Evolutionary conservation across 225 moss, liverwort and hornwort species (phyloP).

Genomic region (Pleurozium schreberi): DNA sequence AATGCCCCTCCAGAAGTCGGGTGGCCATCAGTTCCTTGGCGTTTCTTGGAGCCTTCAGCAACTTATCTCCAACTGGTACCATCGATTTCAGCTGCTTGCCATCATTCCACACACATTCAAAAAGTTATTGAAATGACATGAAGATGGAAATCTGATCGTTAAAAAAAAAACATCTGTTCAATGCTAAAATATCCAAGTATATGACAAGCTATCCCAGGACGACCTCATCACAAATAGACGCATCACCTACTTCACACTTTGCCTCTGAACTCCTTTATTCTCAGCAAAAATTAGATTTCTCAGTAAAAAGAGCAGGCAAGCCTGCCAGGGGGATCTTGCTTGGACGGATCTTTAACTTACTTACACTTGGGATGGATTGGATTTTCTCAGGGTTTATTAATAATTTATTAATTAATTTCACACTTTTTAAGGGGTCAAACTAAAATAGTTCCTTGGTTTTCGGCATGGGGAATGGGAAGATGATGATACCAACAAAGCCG

Average conservation of each 20-base stretch:
- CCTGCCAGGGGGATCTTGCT: no score
- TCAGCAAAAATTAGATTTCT: neutral
- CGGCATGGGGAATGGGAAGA: no score
- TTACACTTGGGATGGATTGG: no score
- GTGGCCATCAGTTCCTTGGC: conserved; percentile 53
- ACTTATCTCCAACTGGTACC: conserved; percentile 44
- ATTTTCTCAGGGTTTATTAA: no score
- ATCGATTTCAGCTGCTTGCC: conserved; percentile 30
- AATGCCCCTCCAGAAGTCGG: conserved; percentile 45
- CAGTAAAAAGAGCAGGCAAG: no score
- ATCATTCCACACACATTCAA: neutral
- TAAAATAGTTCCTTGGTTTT: no score
- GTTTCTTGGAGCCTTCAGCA: conserved; percentile 35
- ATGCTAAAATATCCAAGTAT: neutral
- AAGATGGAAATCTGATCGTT: neutral
- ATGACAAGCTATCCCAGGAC: neutral
- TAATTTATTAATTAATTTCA: no score
- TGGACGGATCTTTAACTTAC: no score
- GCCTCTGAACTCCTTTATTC: neutral
- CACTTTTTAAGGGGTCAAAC: no score
- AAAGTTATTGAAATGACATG: neutral
- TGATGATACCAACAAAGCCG: no score
- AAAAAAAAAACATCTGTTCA: neutral
- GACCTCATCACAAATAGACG: neutral
- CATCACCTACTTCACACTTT: neutral